phyloP scores from a whole-genome alignment of 331 rosid genomes.

The Acacia pycnantha region DNA sequence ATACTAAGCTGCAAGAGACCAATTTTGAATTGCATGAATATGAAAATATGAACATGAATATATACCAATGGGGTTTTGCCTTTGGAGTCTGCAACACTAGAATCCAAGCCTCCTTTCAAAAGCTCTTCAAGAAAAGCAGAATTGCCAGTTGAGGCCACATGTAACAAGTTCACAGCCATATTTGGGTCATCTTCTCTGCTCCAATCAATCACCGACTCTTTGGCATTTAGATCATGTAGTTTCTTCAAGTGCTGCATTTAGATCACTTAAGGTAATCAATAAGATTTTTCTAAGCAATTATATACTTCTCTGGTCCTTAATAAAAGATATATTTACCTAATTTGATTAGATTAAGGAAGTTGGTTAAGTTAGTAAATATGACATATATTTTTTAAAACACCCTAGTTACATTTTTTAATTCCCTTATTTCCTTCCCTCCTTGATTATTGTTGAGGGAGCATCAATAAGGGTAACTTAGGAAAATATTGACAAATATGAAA shows the following conservation, averaged over 20 bases:
- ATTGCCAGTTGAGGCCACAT: conserved; percentile 61
- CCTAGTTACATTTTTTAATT: too few species aligned
- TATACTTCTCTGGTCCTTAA: too few species aligned
- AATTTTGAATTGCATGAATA: background rate
- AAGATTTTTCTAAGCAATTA: too few species aligned
- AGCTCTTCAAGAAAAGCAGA: conserved; percentile 80
- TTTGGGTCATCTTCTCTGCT: conserved; percentile 52
- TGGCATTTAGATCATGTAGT: conserved; percentile 48
- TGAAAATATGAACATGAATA: conserved; percentile 11
- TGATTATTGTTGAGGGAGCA: too few species aligned
- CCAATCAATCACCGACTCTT: conserved; percentile 40
- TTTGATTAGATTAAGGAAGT: too few species aligned
- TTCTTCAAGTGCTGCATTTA: conserved; percentile 67
- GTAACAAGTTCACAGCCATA: conserved; percentile 50
- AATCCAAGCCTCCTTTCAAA: conserved; percentile 74
- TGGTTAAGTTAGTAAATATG: too few species aligned
- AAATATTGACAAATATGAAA: too few species aligned
- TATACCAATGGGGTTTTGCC: conserved; percentile 83
- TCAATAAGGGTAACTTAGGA: too few species aligned
- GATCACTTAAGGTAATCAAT: background rate
- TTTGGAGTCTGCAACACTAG: conserved; percentile 65
- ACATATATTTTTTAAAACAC: too few species aligned
- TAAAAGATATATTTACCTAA: too few species aligned
- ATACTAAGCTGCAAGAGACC: background rate
- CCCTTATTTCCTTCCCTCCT: too few species aligned